Evolutionary conservation across 1,284 basidiomycete genomes (phyloP).

Genomic region (Hymenochaete sp.): DNA sequence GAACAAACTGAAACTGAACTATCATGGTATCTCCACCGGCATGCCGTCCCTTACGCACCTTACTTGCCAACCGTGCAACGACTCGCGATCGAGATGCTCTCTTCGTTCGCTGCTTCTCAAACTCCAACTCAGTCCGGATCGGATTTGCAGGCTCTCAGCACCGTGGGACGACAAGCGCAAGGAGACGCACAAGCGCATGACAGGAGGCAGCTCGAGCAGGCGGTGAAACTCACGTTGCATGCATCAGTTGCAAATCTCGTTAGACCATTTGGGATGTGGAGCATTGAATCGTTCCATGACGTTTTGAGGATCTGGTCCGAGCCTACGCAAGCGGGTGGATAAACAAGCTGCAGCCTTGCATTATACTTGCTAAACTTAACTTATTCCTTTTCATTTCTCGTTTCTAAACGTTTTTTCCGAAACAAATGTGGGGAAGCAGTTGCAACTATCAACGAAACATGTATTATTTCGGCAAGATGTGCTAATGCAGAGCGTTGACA

Average conservation of each 20-base stretch:
- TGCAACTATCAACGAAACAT: too few relatives aligned
- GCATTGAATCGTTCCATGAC: constrained; percentile 15
- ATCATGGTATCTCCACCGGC: constrained; percentile 56
- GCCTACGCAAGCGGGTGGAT: background rate
- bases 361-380: too few relatives aligned
- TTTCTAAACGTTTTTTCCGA: too few relatives aligned
- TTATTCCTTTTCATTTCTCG: too few relatives aligned
- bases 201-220: constrained; percentile 3
- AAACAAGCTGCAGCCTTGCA: too few relatives aligned
- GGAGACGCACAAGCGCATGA: background rate
- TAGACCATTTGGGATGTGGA: constrained; percentile 13
- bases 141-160: too few relatives aligned
- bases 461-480: too few relatives aligned
- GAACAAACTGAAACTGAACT: too few relatives aligned
- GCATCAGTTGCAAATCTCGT: constrained; percentile 8
- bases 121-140: too few relatives aligned
- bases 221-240: constrained; percentile 12
- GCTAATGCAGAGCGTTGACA: too few relatives aligned
- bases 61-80: constrained; percentile 48
- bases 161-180: too few relatives aligned
- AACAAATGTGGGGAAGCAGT: too few relatives aligned
- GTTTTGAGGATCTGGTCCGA: constrained; percentile 8
- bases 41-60: constrained; percentile 59
- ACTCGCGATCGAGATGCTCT: constrained; percentile 39
- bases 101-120: background rate